Percentiles rank a stretch among this genome's conserved stretches.
Evolutionary conservation across 2,329 filamentous ascomycete genomes (phyloP).

Genomic region (Bipolaris cookei): DNA sequence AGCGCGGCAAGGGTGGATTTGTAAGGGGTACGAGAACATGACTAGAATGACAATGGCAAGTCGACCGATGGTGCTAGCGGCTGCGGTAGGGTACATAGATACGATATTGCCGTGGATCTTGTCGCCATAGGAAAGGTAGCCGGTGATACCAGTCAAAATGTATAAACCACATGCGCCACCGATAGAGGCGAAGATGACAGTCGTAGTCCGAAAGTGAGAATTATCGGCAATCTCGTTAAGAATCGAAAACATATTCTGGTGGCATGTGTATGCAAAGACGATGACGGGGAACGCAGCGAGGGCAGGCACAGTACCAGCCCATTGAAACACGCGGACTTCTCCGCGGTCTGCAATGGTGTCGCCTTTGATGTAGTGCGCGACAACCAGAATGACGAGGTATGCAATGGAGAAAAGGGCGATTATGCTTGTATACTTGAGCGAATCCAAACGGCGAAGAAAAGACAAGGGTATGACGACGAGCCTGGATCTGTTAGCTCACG

Average conservation of each 20-base stretch:
- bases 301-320: conserved; percentile 78
- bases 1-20: conserved; percentile 95
- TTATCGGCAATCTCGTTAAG: conserved; percentile 92
- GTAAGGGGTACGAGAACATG: conserved; percentile 93
- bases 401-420: conserved; percentile 91
- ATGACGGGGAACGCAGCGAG: conserved; percentile 91
- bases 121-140: conserved; percentile 94
- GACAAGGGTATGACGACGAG: conserved; percentile 92
- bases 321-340: conserved; percentile 75
- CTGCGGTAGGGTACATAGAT: conserved; percentile 69
- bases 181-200: conserved; percentile 82
- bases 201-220: conserved; percentile 76
- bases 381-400: conserved; percentile 89
- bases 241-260: conserved; percentile 99
- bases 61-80: conserved; percentile 88
- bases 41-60: conserved; percentile 95
- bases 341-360: conserved; percentile 78
- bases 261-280: conserved; percentile 98
- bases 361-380: conserved; percentile 84
- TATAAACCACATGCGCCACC: conserved; percentile 88
- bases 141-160: conserved; percentile 89
- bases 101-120: conserved; percentile 91
- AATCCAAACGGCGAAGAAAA: conserved; percentile 89
- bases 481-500: conserved; percentile 53
- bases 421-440: conserved; percentile 95